Evolutionary conservation across 495 filamentous ascomycete species (phyloP).

Genomic region (Annulohypoxylon moriforme): DNA sequence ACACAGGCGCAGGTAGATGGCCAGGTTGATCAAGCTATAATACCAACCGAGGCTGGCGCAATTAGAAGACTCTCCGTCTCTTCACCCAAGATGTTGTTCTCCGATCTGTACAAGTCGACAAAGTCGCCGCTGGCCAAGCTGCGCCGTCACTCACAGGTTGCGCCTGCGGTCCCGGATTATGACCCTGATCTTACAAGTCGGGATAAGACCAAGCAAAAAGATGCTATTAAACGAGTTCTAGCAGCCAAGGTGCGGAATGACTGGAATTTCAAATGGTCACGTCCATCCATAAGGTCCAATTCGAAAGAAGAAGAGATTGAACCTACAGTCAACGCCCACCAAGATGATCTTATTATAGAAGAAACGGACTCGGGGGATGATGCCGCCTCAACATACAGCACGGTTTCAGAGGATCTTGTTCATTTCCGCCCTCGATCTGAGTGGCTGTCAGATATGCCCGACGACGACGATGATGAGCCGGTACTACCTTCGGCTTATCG

Average conservation of each 20-base stretch:
- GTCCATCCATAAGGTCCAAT: constrained; percentile 10
- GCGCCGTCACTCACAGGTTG: constrained; percentile 49
- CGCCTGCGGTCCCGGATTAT: constrained; percentile 50
- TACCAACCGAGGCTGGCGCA: constrained; percentile 23
- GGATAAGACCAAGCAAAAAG: constrained; percentile 66
- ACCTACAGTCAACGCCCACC: neutral
- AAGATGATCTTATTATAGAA: constrained; percentile 22
- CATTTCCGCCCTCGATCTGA: constrained; percentile 57
- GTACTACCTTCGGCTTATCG: constrained; percentile 62
- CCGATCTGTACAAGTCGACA: constrained; percentile 50
- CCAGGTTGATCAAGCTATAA: constrained; percentile 43
- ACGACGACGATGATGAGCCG: constrained; percentile 47
- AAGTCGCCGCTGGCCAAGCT: constrained; percentile 54
- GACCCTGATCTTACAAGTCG: constrained; percentile 65
- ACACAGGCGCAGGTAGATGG: constrained; percentile 30
- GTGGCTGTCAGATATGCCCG: constrained; percentile 61
- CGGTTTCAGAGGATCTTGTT: constrained; percentile 56
- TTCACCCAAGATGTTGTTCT: constrained; percentile 50
- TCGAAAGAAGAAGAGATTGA: neutral
- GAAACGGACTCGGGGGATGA: constrained; percentile 51
- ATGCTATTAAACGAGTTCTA: constrained; percentile 63
- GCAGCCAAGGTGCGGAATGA: constrained; percentile 66
- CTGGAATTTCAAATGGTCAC: constrained; percentile 65
- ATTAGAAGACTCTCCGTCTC: constrained; percentile 39
- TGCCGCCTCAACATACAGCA: constrained; percentile 58